Base-by-base conservation (phyloP, 495 filamentous ascomycete species). In the Bryoglossum gracile region DNA sequence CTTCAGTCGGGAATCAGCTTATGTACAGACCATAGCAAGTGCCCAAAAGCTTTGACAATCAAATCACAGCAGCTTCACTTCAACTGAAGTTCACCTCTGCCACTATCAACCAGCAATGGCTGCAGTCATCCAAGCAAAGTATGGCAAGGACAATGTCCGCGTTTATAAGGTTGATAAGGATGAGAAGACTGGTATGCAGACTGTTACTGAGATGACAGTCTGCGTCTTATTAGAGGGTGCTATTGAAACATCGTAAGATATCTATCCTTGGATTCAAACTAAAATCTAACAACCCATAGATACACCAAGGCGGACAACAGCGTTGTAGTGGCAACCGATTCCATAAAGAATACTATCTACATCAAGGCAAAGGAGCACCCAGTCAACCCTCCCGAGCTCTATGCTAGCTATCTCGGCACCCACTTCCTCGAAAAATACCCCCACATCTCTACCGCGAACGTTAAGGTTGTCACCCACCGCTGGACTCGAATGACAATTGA, bases 81-180 rank as follows among this genome's bases (percentile, higher is more conserved):
- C 33, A 38, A 38, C 22, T 38, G 35, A 38, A 19, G 14, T 14
- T 36, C 25, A 34, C 33, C 6, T 42, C 43, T 25, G 24, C 35
- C 25, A 28, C 9, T 14, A 40, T 18, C 18, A 24, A 35, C 33
- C 38, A 62, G 62, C 55, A 53, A 79, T 81, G 77, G 65, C 79
- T 47, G 65, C 72, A 58, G 69, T 94, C 46, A 73, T 81, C 51
- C 74, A 85, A 63, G 86, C 87, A 61, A 81, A 83, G 60, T 94
- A 94, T 67, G 87, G 87, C 72, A 94, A 94, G 81, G 91, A 96
- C 77, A 97, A 98, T 74, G 84, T 98, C 74, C 89, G 92, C 61
- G 82, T 98, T 53, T 90, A 83, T 77, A 97, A 98, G 69, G 88
- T 95, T 59, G 75, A 92, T 56, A 76, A 78, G 48, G 81, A 96